phyloP scores from a whole-genome alignment of 768 basidiomycete genomes.

The Steccherinum ochraceum region DNA sequence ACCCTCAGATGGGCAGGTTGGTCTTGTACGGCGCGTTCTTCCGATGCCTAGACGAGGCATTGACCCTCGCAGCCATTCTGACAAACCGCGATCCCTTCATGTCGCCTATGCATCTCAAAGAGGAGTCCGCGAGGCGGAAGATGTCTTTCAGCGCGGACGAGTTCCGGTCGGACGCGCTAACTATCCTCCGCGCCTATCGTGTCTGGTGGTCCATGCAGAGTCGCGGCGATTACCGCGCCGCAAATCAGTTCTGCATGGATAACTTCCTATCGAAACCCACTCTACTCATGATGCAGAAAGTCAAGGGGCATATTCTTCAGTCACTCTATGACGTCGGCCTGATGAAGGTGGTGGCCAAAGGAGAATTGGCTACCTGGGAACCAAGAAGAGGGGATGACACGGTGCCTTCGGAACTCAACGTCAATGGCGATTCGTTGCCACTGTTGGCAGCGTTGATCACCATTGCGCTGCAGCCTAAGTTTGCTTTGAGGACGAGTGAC shows the following conservation, averaged over 20 bases:
- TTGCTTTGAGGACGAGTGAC: conserved; percentile 70
- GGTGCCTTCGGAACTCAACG: conserved; percentile 65
- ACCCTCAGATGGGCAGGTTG: conserved; percentile 84
- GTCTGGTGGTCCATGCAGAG: conserved; percentile 72
- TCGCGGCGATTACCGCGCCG: conserved; percentile 53
- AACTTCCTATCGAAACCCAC: conserved; percentile 91
- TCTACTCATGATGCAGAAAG: conserved; percentile 71
- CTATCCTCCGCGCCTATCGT: conserved; percentile 75
- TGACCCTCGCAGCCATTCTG: conserved; percentile 89
- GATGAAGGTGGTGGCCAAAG: conserved; percentile 72
- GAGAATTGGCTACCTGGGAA: conserved; percentile 16
- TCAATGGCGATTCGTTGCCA: conserved; percentile 67
- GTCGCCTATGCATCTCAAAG: conserved; percentile 70
- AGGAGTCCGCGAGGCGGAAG: conserved; percentile 66
- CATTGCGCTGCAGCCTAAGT: conserved; percentile 84
- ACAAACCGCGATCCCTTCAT: conserved; percentile 90
- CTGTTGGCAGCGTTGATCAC: conserved; percentile 80
- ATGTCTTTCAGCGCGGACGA: conserved; percentile 69
- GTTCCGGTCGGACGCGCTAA: conserved; percentile 83
- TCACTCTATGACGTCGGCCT: conserved; percentile 76
- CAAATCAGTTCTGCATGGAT: conserved; percentile 71
- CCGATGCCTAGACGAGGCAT: conserved; percentile 80
- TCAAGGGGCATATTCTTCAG: conserved; percentile 72
- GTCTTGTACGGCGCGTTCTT: conserved; percentile 90
- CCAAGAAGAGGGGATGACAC: conserved; percentile 5